Base-by-base conservation (phyloP, 1,284 basidiomycete species). In the Marasmius oreades region DNA sequence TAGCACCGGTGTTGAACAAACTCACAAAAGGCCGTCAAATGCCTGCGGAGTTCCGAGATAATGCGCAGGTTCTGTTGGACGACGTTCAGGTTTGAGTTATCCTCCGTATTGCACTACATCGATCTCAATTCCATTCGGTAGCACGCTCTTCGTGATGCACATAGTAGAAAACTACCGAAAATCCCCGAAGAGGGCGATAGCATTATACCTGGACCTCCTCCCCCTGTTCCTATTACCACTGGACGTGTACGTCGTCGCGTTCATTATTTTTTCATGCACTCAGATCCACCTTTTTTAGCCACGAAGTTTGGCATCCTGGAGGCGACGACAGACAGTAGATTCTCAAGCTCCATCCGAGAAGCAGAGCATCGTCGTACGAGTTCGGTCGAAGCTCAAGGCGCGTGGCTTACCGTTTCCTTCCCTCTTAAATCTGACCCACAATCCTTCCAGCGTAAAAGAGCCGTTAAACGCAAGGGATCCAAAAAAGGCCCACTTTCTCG, bases 1-100 rank as follows among this genome's bases (percentile, higher is more conserved):
- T 61, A n/a, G 59, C 61, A 12, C 61, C 61, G 5, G 58, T 61
- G 10, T 39, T 60, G 26, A 53, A 59, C 22, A 63, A 63, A 52
- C 53, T 63, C 3, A 61, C 61, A 11, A 63, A 63, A 52, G 61
- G 61, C 6, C 57, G 59, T 6, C 61, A 63, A 50, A 48, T 47
- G 34, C 61, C 61, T 2, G 52, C 57, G 3, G 61, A 63, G 51
- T 63, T 60, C 33, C 36, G 47, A 16, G 52, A 57, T 6, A 63
- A 63, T 51, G 52, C 61, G 16, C 42, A 59, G 39, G 43, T 11
- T 1, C 46, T 63, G 42, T 37, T 57, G 44, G 53, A 61, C 14
- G 61, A 63, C 36, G 58, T 63, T 10, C 52, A 63, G 55, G 61
- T 63, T 24, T 18, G 48, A 10, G 5, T 7, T 11, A 34, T 28